Percentiles rank a stretch among this genome's conserved stretches.
phyloP scores from a whole-genome alignment of 768 basidiomycete genomes.

The Boletales sp. region DNA sequence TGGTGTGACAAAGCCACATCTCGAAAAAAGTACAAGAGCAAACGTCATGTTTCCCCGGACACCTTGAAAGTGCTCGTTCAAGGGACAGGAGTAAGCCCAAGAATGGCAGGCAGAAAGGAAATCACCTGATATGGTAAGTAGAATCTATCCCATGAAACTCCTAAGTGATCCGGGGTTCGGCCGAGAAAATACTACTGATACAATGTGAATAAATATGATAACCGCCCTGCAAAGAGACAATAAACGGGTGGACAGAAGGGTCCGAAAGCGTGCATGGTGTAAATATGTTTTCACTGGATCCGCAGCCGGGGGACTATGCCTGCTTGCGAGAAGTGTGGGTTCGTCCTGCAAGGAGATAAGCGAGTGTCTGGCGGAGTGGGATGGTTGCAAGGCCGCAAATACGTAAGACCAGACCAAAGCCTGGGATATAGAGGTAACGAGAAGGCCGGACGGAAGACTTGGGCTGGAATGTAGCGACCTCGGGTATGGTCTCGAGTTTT shows the following conservation, averaged over 20 bases:
- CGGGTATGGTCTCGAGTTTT: constrained; percentile 39
- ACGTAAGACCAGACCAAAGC: constrained; percentile 25
- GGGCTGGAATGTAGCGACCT: constrained; percentile 30
- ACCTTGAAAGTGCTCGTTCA: neutral
- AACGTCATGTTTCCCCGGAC: constrained; percentile 5
- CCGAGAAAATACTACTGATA: constrained; percentile 12
- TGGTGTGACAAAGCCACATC: constrained; percentile 19
- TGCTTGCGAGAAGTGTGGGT: constrained; percentile 19
- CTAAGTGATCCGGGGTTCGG: neutral
- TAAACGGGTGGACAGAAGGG: neutral
- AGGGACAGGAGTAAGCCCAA: constrained; percentile 16
- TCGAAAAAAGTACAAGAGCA: constrained; percentile 23
- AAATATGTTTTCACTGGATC: constrained; percentile 1
- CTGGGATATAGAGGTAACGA: constrained; percentile 23
- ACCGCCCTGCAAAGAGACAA: constrained; percentile 9
- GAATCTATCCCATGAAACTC: constrained; percentile 7
- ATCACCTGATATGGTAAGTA: constrained; percentile 26
- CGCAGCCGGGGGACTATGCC: constrained; percentile 10
- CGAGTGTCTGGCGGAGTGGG: constrained; percentile 24
- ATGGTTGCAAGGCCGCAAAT: constrained; percentile 29
- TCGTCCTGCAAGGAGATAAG: constrained; percentile 23
- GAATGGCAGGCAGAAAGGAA: constrained; percentile 27
- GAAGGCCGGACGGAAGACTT: constrained; percentile 8
- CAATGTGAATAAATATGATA: constrained; percentile 9
- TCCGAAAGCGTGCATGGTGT: constrained; percentile 8